A percentile compares a stretch with the other conserved stretches of the same genome.
Evolutionary conservation across 202 grass and related monocot genomes (phyloP).

Genomic region (Setaria italica): DNA sequence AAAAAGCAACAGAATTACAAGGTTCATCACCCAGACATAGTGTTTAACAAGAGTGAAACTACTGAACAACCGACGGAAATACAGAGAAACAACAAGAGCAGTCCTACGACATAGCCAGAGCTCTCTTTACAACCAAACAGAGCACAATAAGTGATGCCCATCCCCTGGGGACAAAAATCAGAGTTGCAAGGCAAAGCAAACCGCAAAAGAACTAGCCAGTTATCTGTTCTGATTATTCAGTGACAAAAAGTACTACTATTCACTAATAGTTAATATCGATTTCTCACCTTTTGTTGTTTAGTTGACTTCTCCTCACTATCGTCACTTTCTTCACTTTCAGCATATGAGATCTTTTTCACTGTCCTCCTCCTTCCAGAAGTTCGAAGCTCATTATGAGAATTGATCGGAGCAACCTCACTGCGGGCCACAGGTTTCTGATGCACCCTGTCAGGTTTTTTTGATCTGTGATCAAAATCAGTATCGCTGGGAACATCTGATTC

Average conservation of each 20-base stretch:
- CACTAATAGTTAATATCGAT: not conserved
- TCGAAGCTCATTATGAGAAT: conserved; percentile 66
- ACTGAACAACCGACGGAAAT: no score
- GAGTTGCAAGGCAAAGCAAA: no score
- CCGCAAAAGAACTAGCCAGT: not conserved
- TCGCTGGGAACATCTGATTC: conserved; percentile 68
- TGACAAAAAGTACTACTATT: conserved; percentile 27
- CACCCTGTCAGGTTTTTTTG: conserved; percentile 61
- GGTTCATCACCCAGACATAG: no score
- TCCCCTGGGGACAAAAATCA: no score
- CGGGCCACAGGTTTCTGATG: conserved; percentile 56
- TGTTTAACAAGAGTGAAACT: no score
- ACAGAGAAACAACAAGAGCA: no score
- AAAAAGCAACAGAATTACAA: no score
- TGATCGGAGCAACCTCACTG: conserved; percentile 37
- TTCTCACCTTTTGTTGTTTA: conserved; percentile 83
- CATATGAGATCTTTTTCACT: conserved; percentile 87
- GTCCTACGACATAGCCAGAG: no score
- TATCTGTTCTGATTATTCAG: not conserved
- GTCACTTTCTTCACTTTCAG: conserved; percentile 97
- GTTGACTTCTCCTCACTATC: conserved; percentile 76
- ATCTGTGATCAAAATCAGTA: conserved; percentile 55
- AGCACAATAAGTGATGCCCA: no score
- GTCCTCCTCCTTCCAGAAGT: conserved; percentile 89
- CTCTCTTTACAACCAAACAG: no score